phyloP scores from a whole-genome alignment of 345 rosid genomes.

The Tarenaya hassleriana region DNA sequence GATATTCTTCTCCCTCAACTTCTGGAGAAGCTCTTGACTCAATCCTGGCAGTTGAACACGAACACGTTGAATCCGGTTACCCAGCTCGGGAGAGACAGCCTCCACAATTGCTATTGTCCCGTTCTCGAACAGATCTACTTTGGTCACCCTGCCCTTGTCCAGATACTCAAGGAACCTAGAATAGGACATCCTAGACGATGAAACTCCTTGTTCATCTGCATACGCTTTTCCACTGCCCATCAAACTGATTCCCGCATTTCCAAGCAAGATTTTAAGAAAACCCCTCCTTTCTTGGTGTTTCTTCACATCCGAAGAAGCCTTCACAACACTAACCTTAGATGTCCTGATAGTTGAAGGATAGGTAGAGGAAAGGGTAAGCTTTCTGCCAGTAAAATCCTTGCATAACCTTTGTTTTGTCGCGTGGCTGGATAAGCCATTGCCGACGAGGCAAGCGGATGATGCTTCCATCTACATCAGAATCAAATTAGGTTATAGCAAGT shows the following conservation, averaged over 20 bases:
- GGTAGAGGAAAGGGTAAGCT: slow-evolving; percentile 32
- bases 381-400: slow-evolving; percentile 35
- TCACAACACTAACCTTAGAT: slow-evolving; percentile 35
- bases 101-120: slow-evolving; percentile 98
- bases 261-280: slow-evolving; percentile 63
- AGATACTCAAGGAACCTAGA: slow-evolving; percentile 94
- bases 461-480: slow-evolving; percentile 53
- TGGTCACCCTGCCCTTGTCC: slow-evolving; percentile 81
- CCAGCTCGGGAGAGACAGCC: slow-evolving; percentile 93
- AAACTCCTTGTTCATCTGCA: slow-evolving; percentile 89
- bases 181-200: slow-evolving; percentile 97
- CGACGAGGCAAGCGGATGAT: slow-evolving; percentile 62
- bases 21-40: slow-evolving; percentile 92
- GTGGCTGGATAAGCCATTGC: slow-evolving; percentile 45
- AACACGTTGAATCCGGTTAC: slow-evolving; percentile 86
- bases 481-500: not conserved
- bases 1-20: slow-evolving; percentile 89
- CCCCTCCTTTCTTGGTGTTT: slow-evolving; percentile 60
- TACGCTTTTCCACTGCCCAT: slow-evolving; percentile 60
- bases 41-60: slow-evolving; percentile 96
- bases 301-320: slow-evolving; percentile 48
- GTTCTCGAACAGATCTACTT: slow-evolving; percentile 89
- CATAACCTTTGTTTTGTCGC: slow-evolving; percentile 33
- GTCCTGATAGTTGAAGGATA: slow-evolving; percentile 28
- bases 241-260: slow-evolving; percentile 56